Conservation (phyloP, 345 rosid genomes). For the Adansonia digitata region DNA sequence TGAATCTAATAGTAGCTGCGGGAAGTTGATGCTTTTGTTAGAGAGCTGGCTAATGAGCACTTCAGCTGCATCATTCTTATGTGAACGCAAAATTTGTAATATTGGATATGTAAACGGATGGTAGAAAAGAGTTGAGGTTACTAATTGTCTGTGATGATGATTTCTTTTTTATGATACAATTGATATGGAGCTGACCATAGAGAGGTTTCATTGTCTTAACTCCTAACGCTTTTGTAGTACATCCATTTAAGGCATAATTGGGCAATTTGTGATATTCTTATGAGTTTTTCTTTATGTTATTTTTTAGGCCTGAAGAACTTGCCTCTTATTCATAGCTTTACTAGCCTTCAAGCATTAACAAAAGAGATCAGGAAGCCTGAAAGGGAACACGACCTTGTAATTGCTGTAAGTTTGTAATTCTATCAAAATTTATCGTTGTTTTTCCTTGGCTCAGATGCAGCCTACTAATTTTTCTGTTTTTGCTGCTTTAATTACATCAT, state of each 20-base stretch:
- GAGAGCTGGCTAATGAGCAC: background rate
- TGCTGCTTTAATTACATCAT: background rate
- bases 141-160: background rate
- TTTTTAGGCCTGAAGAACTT: slow-evolving; percentile 57
- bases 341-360: slow-evolving; percentile 60
- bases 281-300: slow-evolving; percentile 11
- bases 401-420: slow-evolving; percentile 63
- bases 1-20: background rate
- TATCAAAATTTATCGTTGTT: slow-evolving; percentile 1
- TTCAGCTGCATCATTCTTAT: background rate
- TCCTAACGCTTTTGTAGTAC: background rate
- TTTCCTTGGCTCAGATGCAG: background rate
- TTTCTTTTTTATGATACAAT: background rate
- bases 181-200: background rate
- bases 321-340: slow-evolving; percentile 80
- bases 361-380: slow-evolving; percentile 52
- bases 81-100: background rate
- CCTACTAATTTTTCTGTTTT: slow-evolving; percentile 1
- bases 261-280: slow-evolving; percentile 9
- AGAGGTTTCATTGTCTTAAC: background rate
- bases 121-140: background rate
- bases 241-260: background rate
- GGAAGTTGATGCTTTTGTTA: background rate
- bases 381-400: slow-evolving; percentile 90
- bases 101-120: background rate